Evolutionary conservation across 345 rosid genomes (phyloP), one percentile per base, ranked within the genome.

Genomic region (Erysimum cheiranthoides): DNA sequence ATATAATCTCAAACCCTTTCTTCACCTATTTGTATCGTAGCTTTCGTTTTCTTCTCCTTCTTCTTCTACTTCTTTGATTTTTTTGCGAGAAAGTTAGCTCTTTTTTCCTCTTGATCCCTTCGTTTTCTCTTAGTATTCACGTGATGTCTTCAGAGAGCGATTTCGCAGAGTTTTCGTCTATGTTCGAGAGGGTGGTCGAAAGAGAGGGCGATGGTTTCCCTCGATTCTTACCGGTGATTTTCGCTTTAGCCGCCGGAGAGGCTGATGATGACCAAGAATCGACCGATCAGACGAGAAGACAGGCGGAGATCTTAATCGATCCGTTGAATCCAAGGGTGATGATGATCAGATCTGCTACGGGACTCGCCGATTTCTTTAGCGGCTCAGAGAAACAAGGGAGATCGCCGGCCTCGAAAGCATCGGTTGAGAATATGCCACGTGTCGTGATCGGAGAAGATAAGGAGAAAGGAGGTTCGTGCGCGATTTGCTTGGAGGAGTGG

Each of bases 401-500:
- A 21, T 60, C 62, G 14, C 83, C 80, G 54, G 80, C 83, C 61
- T 60, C 74, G 36, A 75, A 75, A 46, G 56, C 66, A 2, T 51
- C 80, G 3, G 76, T 80, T 0, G 80, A 80, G 54, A 53, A 16
- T 46, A 51, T 75, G 80, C 77, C 83, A 54, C 76, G 73, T 64
- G 59, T 71, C 51, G 66, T 65, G 8, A 75, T 80, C 51, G 73
- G 66, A 13, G 79, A 49, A 2, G 45, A 35, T 3, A 12, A 21
- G 28, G 73, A 51, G 71, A 52, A 6, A 4, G 54, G 12, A 1
- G 73, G 75, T 4, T 31, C 73, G 3, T 80, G 83, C 21, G 8
- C 80, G 64, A 59, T 80, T n/a, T 75, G 80, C 5, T 61, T 80
- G 5, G 83, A 80, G 5, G 83, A 75, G 61, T 70, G 79, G 76